Conservation (phyloP, 2,329 filamentous ascomycete genomes). For the Fusarium sublunatum region DNA sequence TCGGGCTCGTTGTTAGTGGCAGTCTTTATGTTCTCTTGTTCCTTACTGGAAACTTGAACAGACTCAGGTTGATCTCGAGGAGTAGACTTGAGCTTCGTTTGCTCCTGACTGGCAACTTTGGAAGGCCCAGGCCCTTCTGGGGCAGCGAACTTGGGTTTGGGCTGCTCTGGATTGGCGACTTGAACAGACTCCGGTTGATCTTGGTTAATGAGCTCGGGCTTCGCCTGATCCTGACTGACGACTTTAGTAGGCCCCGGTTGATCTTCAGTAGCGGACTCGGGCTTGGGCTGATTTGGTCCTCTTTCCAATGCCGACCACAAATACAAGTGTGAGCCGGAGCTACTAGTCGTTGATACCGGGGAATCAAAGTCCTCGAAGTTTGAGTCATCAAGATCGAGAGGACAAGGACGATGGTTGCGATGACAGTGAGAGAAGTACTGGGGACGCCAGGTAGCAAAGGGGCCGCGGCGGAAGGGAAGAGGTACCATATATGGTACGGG, state of each 20-base stretch:
- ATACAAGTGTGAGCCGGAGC: neutral
- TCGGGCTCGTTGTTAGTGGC: too few species aligned
- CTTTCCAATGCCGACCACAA: neutral
- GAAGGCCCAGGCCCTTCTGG: too few species aligned
- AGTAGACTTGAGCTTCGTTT: too few species aligned
- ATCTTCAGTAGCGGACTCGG: neutral
- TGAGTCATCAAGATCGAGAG: slow-evolving; percentile 1
- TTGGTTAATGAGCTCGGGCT: too few species aligned
- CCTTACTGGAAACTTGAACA: too few species aligned
- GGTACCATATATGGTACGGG: slow-evolving; percentile 4
- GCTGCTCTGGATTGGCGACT: too few species aligned
- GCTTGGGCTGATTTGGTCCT: neutral
- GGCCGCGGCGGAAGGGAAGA: slow-evolving; percentile 16
- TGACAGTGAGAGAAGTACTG: slow-evolving; percentile 7
- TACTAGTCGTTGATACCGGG: neutral
- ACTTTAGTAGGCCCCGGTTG: neutral
- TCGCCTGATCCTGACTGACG: too few species aligned
- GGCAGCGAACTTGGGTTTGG: too few species aligned
- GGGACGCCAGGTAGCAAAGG: neutral
- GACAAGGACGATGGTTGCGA: slow-evolving; percentile 3
- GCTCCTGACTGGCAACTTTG: too few species aligned
- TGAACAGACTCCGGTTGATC: too few species aligned
- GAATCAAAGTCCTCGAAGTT: neutral
- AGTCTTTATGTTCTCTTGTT: too few species aligned
- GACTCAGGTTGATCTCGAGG: too few species aligned